Base-by-base conservation (phyloP, 306 rosid genomes). In the Abrus precatorius region DNA sequence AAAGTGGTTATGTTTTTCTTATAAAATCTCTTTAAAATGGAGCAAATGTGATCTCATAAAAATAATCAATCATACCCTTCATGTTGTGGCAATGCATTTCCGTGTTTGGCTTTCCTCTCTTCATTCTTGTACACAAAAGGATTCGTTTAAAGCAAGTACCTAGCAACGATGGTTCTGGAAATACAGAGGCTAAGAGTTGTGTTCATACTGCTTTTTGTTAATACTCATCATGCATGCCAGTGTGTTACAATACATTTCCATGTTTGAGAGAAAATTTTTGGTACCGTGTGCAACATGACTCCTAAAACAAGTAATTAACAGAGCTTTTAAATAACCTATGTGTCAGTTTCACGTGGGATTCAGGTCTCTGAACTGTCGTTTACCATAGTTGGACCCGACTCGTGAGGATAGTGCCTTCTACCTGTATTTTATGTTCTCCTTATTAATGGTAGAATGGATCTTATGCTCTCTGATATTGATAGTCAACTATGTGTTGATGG, bases 11-110 rank as follows among this genome's bases (percentile, higher is more conserved):
- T 20, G 20, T 20, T 20, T 20, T 20, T 20, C 20, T 20, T 20
- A 20, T 20, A 20, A 20, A 20, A 20, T 20, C 20, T 20, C 20
- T 20, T 20, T 20, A 20, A 20, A 20, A 20, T 20, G 20, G 20
- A 20, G 20, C 0, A 20, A 20, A 20, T 20, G 20, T 20, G 20
- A 20, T 20, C 20, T 20, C 20, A 20, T 20, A 20, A 20, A 20
- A 20, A 20, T 20, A 20, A 20, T 20, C 20, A 20, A 20, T 20
- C 20, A 20, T 20, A 20, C 20, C 64, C 7, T 36, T 53, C 8
- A 14, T 72, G 56, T 56, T 74, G 78, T 29, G 29, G 27, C 55
- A 43, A 43, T 41, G 78, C 67, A 57, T 57, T 73, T 27, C 78
- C 68, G 4, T 38, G 7, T 38, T 54, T 54, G 65, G 40, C 1